Evolutionary conservation across 495 filamentous ascomycete species (phyloP), one percentile per base, ranked within the genome.

Genomic region (Penicillium ochrochloron): DNA sequence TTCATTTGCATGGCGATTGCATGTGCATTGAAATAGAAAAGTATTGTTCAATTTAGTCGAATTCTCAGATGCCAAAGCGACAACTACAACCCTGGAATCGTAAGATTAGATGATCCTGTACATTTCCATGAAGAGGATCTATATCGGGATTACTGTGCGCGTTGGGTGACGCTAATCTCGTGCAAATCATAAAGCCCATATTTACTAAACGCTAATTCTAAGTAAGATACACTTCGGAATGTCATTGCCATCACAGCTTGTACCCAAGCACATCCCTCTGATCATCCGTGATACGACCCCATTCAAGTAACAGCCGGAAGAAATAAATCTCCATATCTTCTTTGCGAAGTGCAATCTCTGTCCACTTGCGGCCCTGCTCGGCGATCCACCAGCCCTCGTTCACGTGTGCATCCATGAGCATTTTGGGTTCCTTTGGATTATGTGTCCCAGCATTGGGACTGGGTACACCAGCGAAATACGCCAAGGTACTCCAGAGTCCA

Each of bases 271-370:
- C 76, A 61, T 90, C 86, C 69, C 90, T 78, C 44, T 77, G 65
- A 61, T 91, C 88, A 74, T 89, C 81, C 10, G 87, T 81, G 14
- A 92, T 65, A 46, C 89, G 76, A 1, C 83, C 89, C 88, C 89
- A 94, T 76, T 94, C 92, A 44, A 94, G 72, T 61, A 94, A 71
- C 62, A 96, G 70, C 51, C 92, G 76, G 73, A 93, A 94, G 70
- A 94, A 81, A 70, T 94, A 96, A 31, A 94, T 83, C 74, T 92
- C 88, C 88, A 90, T 92, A 71, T 96, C 92, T 76, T 93, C 90
- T 65, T 84, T 88, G 69, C 91, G 80, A 39, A 95, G 62, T 10
- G 87, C 90, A 62, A 80, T 83, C 3, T 75, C 75, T 1, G 86
- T 85, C 90, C 90, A 93, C 60, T 83, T 78, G 39, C 80, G 76